phyloP scores from a whole-genome alignment of 305 asterid species.

The Solanum chacoense region DNA sequence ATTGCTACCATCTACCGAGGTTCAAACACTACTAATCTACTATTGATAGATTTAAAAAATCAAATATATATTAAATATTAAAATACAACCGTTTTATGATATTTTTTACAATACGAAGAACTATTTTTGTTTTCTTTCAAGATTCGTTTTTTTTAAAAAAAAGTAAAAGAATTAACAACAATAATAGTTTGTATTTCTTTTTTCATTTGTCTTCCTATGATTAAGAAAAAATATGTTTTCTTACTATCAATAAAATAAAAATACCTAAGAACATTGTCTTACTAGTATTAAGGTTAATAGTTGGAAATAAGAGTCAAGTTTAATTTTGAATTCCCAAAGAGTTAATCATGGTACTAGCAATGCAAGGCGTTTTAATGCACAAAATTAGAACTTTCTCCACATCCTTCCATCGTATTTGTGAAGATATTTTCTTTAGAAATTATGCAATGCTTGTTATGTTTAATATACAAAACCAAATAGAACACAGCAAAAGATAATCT shows the following conservation, averaged over 20 bases:
- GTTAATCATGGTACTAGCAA: background rate
- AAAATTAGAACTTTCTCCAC: background rate
- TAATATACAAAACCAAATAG: background rate
- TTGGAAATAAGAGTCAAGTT: background rate
- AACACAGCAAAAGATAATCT: background rate
- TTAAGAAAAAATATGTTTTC: background rate
- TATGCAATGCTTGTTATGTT: background rate
- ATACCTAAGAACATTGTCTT: background rate
- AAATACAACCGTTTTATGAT: background rate
- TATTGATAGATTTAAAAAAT: background rate
- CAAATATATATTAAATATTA: too few species aligned
- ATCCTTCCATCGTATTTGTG: background rate
- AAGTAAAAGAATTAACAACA: background rate
- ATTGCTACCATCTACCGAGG: accelerated
- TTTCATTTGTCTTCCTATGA: background rate
- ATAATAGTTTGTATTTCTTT: too few species aligned
- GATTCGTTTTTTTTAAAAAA: background rate
- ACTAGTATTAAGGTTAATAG: background rate
- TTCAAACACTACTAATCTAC: too few species aligned
- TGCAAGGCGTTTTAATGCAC: background rate
- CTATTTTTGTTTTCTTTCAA: too few species aligned
- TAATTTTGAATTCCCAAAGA: background rate
- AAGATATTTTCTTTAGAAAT: background rate
- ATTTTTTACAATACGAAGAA: too few species aligned
- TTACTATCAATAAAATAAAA: background rate